phyloP scores from a whole-genome alignment of 2,329 filamentous ascomycete species.

The Amesomyces nigricolor region DNA sequence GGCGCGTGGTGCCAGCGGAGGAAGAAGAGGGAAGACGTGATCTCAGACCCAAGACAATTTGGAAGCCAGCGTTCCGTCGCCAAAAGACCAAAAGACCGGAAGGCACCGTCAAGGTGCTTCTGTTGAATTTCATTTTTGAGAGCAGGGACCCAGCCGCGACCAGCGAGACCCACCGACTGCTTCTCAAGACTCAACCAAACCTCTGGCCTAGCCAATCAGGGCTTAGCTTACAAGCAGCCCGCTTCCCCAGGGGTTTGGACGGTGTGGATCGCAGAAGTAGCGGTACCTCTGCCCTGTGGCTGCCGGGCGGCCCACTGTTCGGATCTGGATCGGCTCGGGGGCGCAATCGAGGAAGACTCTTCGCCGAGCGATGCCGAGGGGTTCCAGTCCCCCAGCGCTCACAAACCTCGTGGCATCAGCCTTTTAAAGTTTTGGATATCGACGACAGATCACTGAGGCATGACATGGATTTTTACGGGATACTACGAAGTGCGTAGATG shows the following conservation, averaged over 20 bases:
- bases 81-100: conserved; percentile 17
- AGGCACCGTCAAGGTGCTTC: conserved; percentile 22
- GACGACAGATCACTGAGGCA: no score
- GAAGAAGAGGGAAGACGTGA: no score
- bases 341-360: neutral
- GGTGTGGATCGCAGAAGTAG: conserved; percentile 14
- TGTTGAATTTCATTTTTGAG: conserved; percentile 27
- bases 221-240: conserved; percentile 16
- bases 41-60: no score
- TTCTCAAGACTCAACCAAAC: conserved; percentile 26
- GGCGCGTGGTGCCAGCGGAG: no score
- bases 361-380: neutral
- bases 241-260: conserved; percentile 20
- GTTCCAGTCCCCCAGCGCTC: neutral
- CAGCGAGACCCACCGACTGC: conserved; percentile 16
- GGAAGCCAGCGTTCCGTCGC: no score
- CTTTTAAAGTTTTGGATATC: no score
- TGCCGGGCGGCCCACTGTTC: neutral
- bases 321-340: neutral
- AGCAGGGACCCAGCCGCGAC: conserved; percentile 15
- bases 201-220: conserved; percentile 15
- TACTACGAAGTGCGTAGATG: no score
- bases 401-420: no score
- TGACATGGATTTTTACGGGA: no score
- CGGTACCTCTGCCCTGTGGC: conserved; percentile 13